Evolutionary conservation across 2,329 filamentous ascomycete genomes (phyloP).

Genomic region (Xylaria sp.): DNA sequence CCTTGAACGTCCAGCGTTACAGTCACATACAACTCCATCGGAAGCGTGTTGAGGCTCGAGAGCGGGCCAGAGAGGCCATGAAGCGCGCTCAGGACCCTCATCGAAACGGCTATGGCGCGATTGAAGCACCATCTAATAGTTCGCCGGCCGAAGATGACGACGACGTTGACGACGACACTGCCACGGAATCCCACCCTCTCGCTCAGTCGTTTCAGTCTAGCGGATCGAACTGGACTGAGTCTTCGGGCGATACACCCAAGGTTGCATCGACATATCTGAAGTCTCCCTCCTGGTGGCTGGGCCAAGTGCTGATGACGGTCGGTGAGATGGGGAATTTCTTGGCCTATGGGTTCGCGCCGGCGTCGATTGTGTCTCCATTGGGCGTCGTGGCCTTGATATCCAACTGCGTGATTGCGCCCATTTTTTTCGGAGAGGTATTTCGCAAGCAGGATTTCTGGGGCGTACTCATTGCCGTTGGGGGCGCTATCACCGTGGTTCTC

Average conservation of each 20-base stretch:
- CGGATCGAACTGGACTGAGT: slow-evolving; percentile 53
- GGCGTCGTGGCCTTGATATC: slow-evolving; percentile 97
- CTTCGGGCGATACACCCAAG: slow-evolving; percentile 51
- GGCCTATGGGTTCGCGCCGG: slow-evolving; percentile 96
- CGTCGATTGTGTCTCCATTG: slow-evolving; percentile 94
- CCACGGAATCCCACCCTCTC: slow-evolving; percentile 63
- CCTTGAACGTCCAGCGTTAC: slow-evolving; percentile 95
- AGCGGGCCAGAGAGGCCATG: slow-evolving; percentile 64
- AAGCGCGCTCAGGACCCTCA: slow-evolving; percentile 55
- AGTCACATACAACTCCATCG: slow-evolving; percentile 86
- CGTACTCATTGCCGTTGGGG: slow-evolving; percentile 85
- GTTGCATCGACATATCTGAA: slow-evolving; percentile 78
- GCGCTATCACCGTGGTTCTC: slow-evolving; percentile 90
- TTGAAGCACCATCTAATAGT: slow-evolving; percentile 42
- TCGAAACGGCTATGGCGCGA: slow-evolving; percentile 46
- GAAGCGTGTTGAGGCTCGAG: slow-evolving; percentile 69
- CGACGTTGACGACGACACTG: slow-evolving; percentile 51
- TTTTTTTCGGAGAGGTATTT: slow-evolving; percentile 92
- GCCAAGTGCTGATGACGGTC: slow-evolving; percentile 89
- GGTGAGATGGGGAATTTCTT: slow-evolving; percentile 97
- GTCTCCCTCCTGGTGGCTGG: slow-evolving; percentile 96
- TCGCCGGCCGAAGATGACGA: slow-evolving; percentile 49
- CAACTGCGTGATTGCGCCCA: slow-evolving; percentile 95
- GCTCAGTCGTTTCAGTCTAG: slow-evolving; percentile 61
- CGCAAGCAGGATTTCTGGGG: slow-evolving; percentile 86